These are phyloP conservation scores for Pseudonitzschia delicatissima DNA, from an alignment of 108 stramenopile genomes.

Conservation along the genomic window DNA sequence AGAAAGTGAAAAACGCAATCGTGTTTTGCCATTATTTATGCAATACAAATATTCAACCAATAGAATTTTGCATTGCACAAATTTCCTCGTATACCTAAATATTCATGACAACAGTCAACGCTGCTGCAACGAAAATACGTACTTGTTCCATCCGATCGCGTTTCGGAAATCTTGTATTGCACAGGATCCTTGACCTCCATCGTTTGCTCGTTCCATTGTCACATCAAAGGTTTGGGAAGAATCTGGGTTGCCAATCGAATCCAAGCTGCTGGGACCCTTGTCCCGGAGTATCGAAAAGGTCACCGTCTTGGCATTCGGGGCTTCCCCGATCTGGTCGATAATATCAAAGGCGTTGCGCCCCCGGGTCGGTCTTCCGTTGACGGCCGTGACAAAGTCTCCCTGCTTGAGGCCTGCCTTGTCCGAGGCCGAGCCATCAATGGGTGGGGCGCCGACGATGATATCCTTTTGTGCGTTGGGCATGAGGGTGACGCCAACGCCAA, in stretches of 20 bases:
- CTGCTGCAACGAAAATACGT: not conserved
- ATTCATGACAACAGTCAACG: too few relatives aligned
- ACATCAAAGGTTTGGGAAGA: constrained; percentile 38
- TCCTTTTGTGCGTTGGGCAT: constrained; percentile 64
- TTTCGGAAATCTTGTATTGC: constrained; percentile 62
- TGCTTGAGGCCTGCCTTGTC: constrained; percentile 59
- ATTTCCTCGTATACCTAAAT: too few relatives aligned
- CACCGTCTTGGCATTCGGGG: constrained; percentile 61
- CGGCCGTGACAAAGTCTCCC: constrained; percentile 72
- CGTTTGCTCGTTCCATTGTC: constrained; percentile 52
- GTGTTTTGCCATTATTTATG: too few relatives aligned
- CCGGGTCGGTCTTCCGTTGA: constrained; percentile 70
- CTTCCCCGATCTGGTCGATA: constrained; percentile 80
- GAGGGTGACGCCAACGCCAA: constrained; percentile 84
- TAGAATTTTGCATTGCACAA: too few relatives aligned
- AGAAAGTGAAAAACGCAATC: too few relatives aligned
- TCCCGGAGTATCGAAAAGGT: constrained; percentile 57
- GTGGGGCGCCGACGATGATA: constrained; percentile 80
- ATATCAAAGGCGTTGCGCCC: constrained; percentile 84
- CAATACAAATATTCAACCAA: too few relatives aligned
- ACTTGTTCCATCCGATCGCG: constrained; percentile 65
- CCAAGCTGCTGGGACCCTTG: constrained; percentile 10
- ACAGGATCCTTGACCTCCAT: constrained; percentile 67
- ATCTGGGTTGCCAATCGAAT: constrained; percentile 17
- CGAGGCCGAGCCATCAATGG: constrained; percentile 65